Base-by-base conservation (phyloP, 2,329 filamentous ascomycete genomes). In the Cladosporium sp. region DNA sequence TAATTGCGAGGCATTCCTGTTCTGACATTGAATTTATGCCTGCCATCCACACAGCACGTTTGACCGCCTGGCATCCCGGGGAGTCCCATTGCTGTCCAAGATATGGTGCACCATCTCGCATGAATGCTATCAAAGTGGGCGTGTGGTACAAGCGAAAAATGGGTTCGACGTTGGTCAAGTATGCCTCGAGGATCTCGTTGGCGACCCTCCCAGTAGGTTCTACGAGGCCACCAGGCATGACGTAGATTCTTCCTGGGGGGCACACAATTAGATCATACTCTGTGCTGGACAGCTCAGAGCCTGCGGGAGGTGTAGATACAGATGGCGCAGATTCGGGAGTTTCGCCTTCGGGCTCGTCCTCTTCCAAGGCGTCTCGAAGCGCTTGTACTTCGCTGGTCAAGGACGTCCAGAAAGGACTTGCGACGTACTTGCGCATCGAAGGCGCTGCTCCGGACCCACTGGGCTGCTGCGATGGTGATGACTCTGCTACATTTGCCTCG, bases 331-430 rank as follows among this genome's bases (percentile, higher is more conserved):
- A 54, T 12, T 58, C 56, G 19, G 59, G 60, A 3, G 52, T 56
- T 13, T 61, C 61, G 10, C 62, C 57, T 7, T 61, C 64, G 6
- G 65, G 64, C 20, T 61, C 63, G 6, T 60, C 59, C 19, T 70
- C 67, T 36, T 70, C 68, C 22, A 71, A 63, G 13, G 63, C 67
- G 49, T 71, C 68, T 13, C 64, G 60, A 15, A 71, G 59, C 8
- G 65, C 68, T 60, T 69, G 65, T 2, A 71, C 69, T 55, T 71
- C 68, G 4, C 59, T 59, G 4, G 64, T 68, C 9, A 71, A 61
- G 3, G 65, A 65, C 1, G 63, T 65, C 68, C 68, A 71, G 62
- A 71, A 71, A 12, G 58, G 58, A 28, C 66, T 67, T 10, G 65
- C 66, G 8, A 71, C 61, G 47, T 69, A 71, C 48, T 64, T 67